These are phyloP conservation scores for maize (Zea mays) DNA, from an alignment of 176 grass and related monocot genomes.

Conservation along the genomic window Zm-B73-REFERENCE-NAM-5.0 NC_050105.1:16327501-16328000, in stretches of 20 bases:
- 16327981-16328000: neutral
- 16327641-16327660: slow-evolving; percentile 25
- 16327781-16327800: slow-evolving; percentile 58
- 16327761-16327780: slow-evolving; percentile 43
- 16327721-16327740: slow-evolving; percentile 16
- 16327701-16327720: slow-evolving; percentile 12
- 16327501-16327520: slow-evolving; percentile 10
- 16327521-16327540: slow-evolving; percentile 1
- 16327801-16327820: slow-evolving; percentile 72
- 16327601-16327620: neutral
- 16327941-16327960: neutral
- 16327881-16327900: slow-evolving; percentile 44
- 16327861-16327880: slow-evolving; percentile 75
- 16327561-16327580: slow-evolving; percentile 25
- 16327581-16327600: neutral
- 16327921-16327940: neutral
- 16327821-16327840: slow-evolving; percentile 82
- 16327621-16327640: slow-evolving; percentile 5
- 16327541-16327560: neutral
- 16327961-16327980: neutral
- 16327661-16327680: neutral
- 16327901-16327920: neutral
- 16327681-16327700: slow-evolving; percentile 1
- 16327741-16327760: neutral
- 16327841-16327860: slow-evolving; percentile 71